Evolutionary conservation across 2,329 filamentous ascomycete genomes (phyloP), one percentile per base, ranked within the genome.

Genomic region (Diplodia intermedia): DNA sequence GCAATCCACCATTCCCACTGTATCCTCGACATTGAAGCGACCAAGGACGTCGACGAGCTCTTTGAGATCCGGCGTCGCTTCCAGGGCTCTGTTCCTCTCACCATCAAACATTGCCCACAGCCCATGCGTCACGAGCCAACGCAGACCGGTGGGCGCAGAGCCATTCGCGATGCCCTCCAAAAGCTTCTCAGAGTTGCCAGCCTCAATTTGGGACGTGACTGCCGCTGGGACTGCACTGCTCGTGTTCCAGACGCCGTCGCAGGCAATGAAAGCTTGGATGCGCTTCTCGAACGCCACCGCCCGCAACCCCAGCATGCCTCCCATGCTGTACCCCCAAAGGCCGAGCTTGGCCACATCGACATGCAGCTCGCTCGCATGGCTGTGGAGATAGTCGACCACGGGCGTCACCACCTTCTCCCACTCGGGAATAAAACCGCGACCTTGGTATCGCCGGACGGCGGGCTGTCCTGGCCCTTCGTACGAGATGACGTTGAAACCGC

Each of bases 391-490:
- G 54, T 67, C 65, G 6, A 61, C 20, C 3, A 67, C 65, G 2
- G 26, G 23, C 11, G 9, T 15, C 12, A 23, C 12, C 12, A 67
- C 65, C 38, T 18, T 29, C 36, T 67, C 54, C 38, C 38, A 67
- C 40, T 67, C 65, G 11, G 54, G 65, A 2, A 54, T 54, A 26
- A 67, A n/a, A 1, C 40, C 18, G 6, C 23, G 14, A 6, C 26
- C 20, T 5, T 67, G 15, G 33, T 43, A 26, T 20, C 47, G 54
- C 18, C 57, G 43, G 9, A 29, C n/a, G 53, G 38, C 3, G 54
- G 53, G 53, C 26, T 67, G 65, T 2, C 65, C 65, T 11, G 65
- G 65, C n/a, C 65, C 65, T 2, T 67, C 65, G 54, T 52, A 67
- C 1, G 47, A 33, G 53, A 67, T 18, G 11, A 67, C 65, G 5